A percentile compares a stretch with the other conserved stretches of the same genome.
Conservation (phyloP, 2,329 filamentous ascomycete genomes). For the Trichoderma aggressivum region DNA sequence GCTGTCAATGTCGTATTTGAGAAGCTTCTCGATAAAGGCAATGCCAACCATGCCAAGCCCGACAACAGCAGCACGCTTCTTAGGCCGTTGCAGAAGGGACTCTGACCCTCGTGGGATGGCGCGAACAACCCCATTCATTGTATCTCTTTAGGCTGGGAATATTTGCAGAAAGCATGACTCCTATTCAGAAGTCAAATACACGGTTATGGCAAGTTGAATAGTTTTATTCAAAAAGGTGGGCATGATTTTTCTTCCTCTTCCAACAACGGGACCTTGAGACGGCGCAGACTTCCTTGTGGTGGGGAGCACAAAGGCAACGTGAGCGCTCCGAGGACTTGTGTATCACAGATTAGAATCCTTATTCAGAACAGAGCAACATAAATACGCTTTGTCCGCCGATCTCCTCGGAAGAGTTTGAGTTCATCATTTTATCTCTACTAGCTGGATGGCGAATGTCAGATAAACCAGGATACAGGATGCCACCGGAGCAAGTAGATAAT, state of each 20-base stretch:
- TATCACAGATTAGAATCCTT: not conserved
- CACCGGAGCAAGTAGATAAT: not conserved
- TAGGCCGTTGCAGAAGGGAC: not conserved
- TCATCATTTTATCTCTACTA: not conserved
- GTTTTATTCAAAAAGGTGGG: not conserved
- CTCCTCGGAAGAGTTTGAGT: not conserved
- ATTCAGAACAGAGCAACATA: no score
- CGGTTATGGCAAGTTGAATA: not conserved
- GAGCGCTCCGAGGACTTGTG: not conserved
- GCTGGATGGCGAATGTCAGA: not conserved
- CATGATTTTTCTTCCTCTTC: not conserved
- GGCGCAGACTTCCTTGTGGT: not conserved
- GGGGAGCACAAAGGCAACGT: not conserved
- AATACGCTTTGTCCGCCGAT: not conserved
- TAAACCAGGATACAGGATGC: not conserved
- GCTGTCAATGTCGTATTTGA: constrained; percentile 75
- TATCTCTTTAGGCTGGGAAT: not conserved
- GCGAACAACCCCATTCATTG: not conserved
- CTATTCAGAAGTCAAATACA: not conserved
- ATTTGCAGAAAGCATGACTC: not conserved
- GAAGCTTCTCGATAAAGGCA: constrained; percentile 83
- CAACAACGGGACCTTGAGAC: not conserved
- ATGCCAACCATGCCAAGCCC: constrained; percentile 91
- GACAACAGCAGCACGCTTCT: constrained; percentile 64
- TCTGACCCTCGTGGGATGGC: not conserved